These are phyloP conservation scores for Solanum hybrid DNA, from an alignment of 305 asterid genomes.

Conservation along the genomic window DNA sequence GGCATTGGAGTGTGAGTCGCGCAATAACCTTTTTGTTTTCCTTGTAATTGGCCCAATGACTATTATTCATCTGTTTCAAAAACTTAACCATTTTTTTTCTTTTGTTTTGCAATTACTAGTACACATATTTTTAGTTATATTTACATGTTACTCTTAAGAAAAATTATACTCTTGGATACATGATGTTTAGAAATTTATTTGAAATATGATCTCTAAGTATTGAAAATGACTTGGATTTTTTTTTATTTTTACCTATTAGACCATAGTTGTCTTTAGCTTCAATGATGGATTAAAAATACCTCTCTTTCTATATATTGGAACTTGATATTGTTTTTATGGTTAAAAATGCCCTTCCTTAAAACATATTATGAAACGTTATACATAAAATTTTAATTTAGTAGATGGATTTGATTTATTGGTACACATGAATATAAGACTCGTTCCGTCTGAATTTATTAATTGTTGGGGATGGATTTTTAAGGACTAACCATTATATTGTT, in stretches of 20 bases:
- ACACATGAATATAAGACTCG: neutral
- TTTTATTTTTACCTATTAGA: neutral
- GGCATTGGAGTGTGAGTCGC: slow-evolving; percentile 36
- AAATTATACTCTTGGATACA: neutral
- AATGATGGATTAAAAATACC: neutral
- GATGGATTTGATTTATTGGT: neutral
- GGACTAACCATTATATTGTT: neutral
- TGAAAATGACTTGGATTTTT: neutral
- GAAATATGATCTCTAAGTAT: no score
- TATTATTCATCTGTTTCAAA: neutral
- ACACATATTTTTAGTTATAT: neutral
- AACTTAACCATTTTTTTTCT: no score
- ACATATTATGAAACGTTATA: neutral
- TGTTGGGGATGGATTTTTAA: neutral
- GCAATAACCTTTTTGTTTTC: neutral
- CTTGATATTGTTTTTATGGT: no score
- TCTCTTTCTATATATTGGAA: no score
- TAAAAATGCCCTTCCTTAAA: no score
- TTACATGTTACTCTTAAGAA: neutral
- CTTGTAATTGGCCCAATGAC: neutral
- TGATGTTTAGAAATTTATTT: no score
- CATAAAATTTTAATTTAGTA: no score
- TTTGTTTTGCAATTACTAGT: neutral
- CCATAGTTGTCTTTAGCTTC: neutral
- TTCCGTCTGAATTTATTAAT: neutral